Percentiles rank a stretch among this genome's conserved stretches.
phyloP scores from a whole-genome alignment of 192 early-diverging fungal genomes.

The Gamsiella multidivaricata region DNA sequence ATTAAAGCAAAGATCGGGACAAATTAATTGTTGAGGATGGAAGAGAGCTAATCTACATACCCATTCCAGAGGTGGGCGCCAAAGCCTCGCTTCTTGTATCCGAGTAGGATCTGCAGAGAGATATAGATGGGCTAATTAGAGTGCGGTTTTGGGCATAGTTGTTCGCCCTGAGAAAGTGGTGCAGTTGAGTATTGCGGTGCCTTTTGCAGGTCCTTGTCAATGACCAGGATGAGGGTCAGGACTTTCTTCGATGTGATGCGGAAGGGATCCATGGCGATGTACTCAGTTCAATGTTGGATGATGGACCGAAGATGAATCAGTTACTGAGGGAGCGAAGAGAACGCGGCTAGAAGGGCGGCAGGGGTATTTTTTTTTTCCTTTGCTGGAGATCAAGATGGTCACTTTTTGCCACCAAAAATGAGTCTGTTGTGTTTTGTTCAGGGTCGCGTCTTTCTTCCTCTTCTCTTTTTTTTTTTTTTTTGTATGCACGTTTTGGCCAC shows the following conservation, averaged over 20 bases:
- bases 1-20: no score
- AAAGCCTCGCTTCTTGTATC: constrained; percentile 87
- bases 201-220: constrained; percentile 41
- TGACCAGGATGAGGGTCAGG: constrained; percentile 58
- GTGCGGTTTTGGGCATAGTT: neutral
- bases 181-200: neutral
- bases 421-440: neutral
- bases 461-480: neutral
- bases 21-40: neutral
- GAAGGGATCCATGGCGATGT: constrained; percentile 30
- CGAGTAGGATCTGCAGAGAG: constrained; percentile 67
- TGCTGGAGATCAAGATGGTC: neutral
- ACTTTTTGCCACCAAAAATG: constrained; percentile 17
- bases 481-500: no score
- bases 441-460: neutral
- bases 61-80: constrained; percentile 75
- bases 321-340: neutral
- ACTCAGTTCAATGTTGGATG: neutral
- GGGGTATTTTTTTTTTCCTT: no score
- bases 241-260: constrained; percentile 58
- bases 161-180: neutral
- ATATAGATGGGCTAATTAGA: neutral
- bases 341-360: neutral
- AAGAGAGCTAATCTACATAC: constrained; percentile 16
- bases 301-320: neutral